Conservation (phyloP, 2,329 filamentous ascomycete species). For the Lachnellula subtilissima region DNA sequence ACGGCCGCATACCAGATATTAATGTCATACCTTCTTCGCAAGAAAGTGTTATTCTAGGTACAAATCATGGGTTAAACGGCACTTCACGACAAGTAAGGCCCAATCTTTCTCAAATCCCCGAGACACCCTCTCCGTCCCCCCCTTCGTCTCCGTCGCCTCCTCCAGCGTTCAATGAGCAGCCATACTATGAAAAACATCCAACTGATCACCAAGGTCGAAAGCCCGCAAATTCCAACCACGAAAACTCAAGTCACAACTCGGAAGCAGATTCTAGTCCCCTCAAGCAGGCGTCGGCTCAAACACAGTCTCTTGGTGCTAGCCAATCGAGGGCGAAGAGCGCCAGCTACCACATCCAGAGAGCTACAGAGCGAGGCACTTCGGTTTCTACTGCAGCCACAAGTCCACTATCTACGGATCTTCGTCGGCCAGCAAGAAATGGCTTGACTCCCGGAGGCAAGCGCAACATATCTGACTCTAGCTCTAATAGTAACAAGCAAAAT, state of each 20-base stretch:
- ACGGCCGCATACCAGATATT: slow-evolving; percentile 2
- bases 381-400: slow-evolving; percentile 27
- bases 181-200: slow-evolving; percentile 5
- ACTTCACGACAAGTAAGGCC: slow-evolving; percentile 22
- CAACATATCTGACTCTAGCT: slow-evolving; percentile 5
- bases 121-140: slow-evolving; percentile 15
- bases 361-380: slow-evolving; percentile 22
- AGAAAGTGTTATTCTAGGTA: slow-evolving; percentile 14
- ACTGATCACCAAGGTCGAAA: slow-evolving; percentile 19
- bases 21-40: slow-evolving; percentile 26
- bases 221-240: slow-evolving; percentile 5
- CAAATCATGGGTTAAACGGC: slow-evolving; percentile 3
- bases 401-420: slow-evolving; percentile 18
- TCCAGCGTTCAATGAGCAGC: slow-evolving; percentile 5
- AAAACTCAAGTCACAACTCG: slow-evolving; percentile 2
- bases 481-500: slow-evolving; percentile 1
- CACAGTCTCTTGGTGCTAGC: slow-evolving; percentile 7
- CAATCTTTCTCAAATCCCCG: slow-evolving; percentile 15
- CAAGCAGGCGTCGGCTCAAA: slow-evolving; percentile 5
- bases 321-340: slow-evolving; percentile 17
- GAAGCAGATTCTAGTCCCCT: slow-evolving; percentile 13
- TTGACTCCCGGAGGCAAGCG: slow-evolving; percentile 5
- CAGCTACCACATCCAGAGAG: slow-evolving; percentile 24
- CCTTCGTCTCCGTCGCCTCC: slow-evolving; percentile 4
- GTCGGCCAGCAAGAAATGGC: slow-evolving; percentile 8